phyloP scores from a whole-genome alignment of 2,329 filamentous ascomycete species.

The Trichoderma afroharzianum region DNA sequence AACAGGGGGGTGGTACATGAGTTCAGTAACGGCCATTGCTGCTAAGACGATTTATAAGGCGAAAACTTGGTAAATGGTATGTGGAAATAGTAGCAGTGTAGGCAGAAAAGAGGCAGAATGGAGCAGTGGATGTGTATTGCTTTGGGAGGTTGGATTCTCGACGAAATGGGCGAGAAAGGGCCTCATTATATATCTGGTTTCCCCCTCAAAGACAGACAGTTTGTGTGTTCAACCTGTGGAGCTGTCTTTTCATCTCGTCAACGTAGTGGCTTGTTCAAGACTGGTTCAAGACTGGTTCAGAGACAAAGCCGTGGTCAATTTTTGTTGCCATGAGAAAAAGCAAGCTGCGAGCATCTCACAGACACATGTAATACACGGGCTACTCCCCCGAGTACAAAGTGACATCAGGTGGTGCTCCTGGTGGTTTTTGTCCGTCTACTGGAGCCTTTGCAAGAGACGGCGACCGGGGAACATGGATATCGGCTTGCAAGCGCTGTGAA shows the following conservation, averaged over 20 bases:
- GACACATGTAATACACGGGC: not conserved
- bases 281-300: not conserved
- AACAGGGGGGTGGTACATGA: constrained; percentile 26
- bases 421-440: no score
- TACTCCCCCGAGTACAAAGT: not conserved
- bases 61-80: not conserved
- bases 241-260: no score
- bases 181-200: not conserved
- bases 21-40: not conserved
- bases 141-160: not conserved
- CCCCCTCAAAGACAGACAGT: not conserved
- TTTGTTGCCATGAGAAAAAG: not conserved
- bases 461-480: not conserved
- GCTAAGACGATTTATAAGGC: not conserved
- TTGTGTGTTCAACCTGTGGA: not conserved
- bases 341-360: not conserved
- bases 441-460: not conserved
- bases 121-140: not conserved
- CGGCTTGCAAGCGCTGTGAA: not conserved
- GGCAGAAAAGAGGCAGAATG: not conserved
- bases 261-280: not conserved
- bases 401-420: not conserved
- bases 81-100: not conserved
- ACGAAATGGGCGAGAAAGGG: not conserved
- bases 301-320: not conserved